Base-by-base conservation (phyloP, 202 grass and related monocot species). In the Zizania palustris region DNA sequence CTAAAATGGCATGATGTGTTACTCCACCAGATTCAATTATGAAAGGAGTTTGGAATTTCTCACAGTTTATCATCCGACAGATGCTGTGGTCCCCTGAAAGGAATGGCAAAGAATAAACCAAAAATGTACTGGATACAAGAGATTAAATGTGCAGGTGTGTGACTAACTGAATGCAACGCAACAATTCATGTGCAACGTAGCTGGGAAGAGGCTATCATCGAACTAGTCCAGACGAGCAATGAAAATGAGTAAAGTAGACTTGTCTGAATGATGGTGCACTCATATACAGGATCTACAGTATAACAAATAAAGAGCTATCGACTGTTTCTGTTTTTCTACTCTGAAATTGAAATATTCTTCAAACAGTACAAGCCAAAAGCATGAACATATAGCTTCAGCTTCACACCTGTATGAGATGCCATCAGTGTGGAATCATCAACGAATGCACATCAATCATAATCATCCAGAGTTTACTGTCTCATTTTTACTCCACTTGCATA, bases 281-380 rank as follows among this genome's bases (percentile, higher is more conserved):
- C 51, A 55, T 20, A 48, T 45, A 54, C 4, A 55, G 16, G 51
- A 55, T 19, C 21, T 74, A 46, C 42, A 83, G 5, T 45, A 20
- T 9, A n/a, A 16, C 49, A 43, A 11, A 45, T 44, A 20, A 36
- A 54, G 35, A 71, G 13, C 9, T 50, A 51, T 33, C 28, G 28
- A 28, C 28, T 28, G 2, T 28, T 28, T 28, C 28, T 28, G 28
- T 28, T 28, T 28, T 16, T 74, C 34, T 6, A 60, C 33, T 16
- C 61, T 60, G 34, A 5, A 51, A 40, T 18, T 39, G 33, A 60
- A 48, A 60, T 68, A 60, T 67, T 45, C 45, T 75, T 51, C 46
- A 45, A 3, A 67, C 48, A 65, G 2, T 38, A 49, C 61, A 82
- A 56, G 22, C 39, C 5, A 74, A 59, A 45, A 74, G 48, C 7